A percentile compares a stretch with the other conserved stretches of the same genome.
phyloP scores from a whole-genome alignment of 129 eudicot species.

The Saposhnikovia divaricata region DNA sequence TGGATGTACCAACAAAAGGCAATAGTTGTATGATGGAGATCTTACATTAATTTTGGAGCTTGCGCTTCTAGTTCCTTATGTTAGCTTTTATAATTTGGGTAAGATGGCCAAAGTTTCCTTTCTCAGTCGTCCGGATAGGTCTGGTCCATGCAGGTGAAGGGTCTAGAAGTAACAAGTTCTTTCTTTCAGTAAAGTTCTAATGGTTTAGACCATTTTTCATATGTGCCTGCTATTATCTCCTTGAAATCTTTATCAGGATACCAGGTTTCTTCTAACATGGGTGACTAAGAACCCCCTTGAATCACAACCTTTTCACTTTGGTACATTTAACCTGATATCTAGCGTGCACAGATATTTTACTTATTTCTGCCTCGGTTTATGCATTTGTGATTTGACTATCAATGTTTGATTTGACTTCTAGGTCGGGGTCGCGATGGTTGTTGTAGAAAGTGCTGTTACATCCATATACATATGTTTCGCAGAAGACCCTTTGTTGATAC shows the following conservation, averaged over 20 bases:
- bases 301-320: neutral
- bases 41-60: neutral
- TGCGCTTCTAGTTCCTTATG: neutral
- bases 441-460: constrained; percentile 92
- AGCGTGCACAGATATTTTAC: neutral
- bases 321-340: neutral
- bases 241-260: neutral
- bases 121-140: neutral
- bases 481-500: constrained; percentile 71
- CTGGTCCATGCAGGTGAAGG: neutral
- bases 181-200: neutral
- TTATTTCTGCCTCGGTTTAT: neutral
- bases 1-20: neutral
- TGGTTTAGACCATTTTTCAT: neutral
- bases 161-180: neutral
- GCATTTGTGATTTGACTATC: neutral
- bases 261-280: neutral
- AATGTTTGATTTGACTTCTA: constrained; percentile 9
- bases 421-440: constrained; percentile 95
- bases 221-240: neutral
- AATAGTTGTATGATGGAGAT: neutral
- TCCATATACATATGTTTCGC: constrained; percentile 86
- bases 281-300: neutral
- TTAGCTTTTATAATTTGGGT: neutral
- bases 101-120: neutral